phyloP scores from a whole-genome alignment of 2,329 filamentous ascomycete species.

The Fusarium longipes region DNA sequence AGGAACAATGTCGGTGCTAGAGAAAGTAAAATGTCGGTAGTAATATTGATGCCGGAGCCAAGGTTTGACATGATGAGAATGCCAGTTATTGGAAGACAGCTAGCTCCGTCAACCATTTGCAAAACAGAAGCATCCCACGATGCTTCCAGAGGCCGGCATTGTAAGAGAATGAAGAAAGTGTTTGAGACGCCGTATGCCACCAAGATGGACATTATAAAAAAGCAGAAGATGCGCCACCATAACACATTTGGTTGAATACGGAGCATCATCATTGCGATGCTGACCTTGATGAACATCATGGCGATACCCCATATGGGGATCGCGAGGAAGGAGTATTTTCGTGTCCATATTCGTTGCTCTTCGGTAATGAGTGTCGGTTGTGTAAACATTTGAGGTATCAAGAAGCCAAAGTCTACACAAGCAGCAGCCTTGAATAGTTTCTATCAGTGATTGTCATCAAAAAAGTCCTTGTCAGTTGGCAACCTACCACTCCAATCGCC shows the following conservation, averaged over 20 bases:
- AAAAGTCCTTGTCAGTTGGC: fast-evolving
- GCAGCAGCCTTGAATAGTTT: neutral
- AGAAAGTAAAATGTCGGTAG: constrained; percentile 11
- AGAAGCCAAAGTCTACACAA: constrained; percentile 7
- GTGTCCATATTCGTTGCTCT: neutral
- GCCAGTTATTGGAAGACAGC: constrained; percentile 12
- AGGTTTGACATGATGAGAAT: constrained; percentile 19
- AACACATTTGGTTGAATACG: constrained; percentile 10
- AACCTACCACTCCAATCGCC: constrained; percentile 5
- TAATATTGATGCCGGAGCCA: constrained; percentile 3
- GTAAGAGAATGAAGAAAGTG: constrained; percentile 16
- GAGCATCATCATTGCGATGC: constrained; percentile 29
- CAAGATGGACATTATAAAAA: constrained; percentile 6
- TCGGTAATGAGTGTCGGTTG: constrained; percentile 3
- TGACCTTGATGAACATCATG: constrained; percentile 28
- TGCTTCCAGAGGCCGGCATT: constrained; percentile 13
- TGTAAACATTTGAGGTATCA: constrained; percentile 14
- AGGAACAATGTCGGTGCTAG: constrained; percentile 10
- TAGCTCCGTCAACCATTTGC: constrained; percentile 4
- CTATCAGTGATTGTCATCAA: neutral
- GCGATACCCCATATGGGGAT: constrained; percentile 20
- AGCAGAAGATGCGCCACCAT: constrained; percentile 18
- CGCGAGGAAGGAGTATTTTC: constrained; percentile 6
- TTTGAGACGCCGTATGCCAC: constrained; percentile 12
- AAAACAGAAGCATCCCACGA: neutral